These are phyloP conservation scores for Cyclotella sp. DNA, from an alignment of 108 stramenopile genomes.

Conservation along the genomic window DNA sequence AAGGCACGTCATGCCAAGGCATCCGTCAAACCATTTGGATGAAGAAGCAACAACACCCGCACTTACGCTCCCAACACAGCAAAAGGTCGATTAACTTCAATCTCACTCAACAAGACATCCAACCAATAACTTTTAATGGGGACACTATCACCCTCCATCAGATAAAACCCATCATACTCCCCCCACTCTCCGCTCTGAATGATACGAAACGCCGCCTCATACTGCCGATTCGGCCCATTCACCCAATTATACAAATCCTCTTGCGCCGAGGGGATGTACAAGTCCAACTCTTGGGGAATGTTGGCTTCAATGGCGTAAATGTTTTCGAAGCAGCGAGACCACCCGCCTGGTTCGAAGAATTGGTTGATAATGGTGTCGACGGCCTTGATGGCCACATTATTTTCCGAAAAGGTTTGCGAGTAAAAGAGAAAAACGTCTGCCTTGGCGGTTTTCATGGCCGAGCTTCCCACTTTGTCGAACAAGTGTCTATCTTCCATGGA, in stretches of 20 bases:
- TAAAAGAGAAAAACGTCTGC: constrained; percentile 78
- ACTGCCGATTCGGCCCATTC: constrained; percentile 82
- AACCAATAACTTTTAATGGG: constrained; percentile 74
- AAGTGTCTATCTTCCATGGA: constrained; percentile 15
- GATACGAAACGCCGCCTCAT: constrained; percentile 70
- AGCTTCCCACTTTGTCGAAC: constrained; percentile 60
- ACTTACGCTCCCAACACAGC: constrained; percentile 76
- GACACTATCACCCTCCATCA: constrained; percentile 76
- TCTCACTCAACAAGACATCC: constrained; percentile 63
- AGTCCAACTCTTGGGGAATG: constrained; percentile 59
- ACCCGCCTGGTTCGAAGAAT: constrained; percentile 68
- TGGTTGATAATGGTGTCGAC: constrained; percentile 68
- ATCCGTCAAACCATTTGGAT: neutral
- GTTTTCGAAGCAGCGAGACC: constrained; percentile 69
- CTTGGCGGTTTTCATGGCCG: constrained; percentile 53
- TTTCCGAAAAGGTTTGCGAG: constrained; percentile 66
- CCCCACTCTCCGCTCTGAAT: constrained; percentile 72
- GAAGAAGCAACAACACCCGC: constrained; percentile 7
- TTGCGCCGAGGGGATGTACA: constrained; percentile 59
- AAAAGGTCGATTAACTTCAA: constrained; percentile 61
- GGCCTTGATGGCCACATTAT: constrained; percentile 60
- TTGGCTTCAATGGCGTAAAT: constrained; percentile 72
- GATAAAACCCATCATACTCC: constrained; percentile 71
- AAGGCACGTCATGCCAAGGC: neutral
- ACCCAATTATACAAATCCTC: constrained; percentile 73